A percentile compares a stretch with the other conserved stretches of the same genome.
Conservation (phyloP, 257 asterid species). For the Przewalskia tangutica region DNA sequence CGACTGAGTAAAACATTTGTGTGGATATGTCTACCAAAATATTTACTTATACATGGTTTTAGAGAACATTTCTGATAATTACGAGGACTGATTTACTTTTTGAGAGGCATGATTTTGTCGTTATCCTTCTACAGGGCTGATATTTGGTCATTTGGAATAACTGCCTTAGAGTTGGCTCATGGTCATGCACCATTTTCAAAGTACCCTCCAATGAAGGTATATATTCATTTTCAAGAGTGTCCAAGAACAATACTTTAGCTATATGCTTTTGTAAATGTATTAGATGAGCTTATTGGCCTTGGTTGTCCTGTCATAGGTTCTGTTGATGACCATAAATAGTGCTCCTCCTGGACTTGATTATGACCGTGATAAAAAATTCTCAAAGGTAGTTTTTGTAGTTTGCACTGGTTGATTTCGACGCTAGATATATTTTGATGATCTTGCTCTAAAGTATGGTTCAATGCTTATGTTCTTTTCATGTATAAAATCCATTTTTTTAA, state of each 20-base stretch:
- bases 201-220: conserved; percentile 99
- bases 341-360: conserved; percentile 99
- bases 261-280: neutral
- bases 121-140: conserved; percentile 64
- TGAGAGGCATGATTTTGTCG: neutral
- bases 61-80: neutral
- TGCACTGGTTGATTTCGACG: neutral
- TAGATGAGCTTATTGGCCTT: conserved; percentile 2
- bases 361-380: conserved; percentile 96
- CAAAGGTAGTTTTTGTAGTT: conserved; percentile 53
- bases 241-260: neutral
- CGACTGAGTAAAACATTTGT: neutral
- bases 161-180: conserved; percentile 98
- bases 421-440: neutral
- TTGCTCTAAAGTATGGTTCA: neutral
- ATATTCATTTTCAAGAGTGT: conserved; percentile 5
- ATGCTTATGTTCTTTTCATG: neutral
- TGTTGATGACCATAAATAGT: conserved; percentile 93
- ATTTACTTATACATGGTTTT: neutral
- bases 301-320: conserved; percentile 48
- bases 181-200: conserved; percentile 99
- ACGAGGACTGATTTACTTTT: neutral
- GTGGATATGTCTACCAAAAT: neutral
- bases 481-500: neutral
- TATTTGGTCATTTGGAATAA: conserved; percentile 97